These are phyloP conservation scores for Tylopilus subfusipes DNA, from an alignment of 768 basidiomycete species.

Conservation along the genomic window DNA sequence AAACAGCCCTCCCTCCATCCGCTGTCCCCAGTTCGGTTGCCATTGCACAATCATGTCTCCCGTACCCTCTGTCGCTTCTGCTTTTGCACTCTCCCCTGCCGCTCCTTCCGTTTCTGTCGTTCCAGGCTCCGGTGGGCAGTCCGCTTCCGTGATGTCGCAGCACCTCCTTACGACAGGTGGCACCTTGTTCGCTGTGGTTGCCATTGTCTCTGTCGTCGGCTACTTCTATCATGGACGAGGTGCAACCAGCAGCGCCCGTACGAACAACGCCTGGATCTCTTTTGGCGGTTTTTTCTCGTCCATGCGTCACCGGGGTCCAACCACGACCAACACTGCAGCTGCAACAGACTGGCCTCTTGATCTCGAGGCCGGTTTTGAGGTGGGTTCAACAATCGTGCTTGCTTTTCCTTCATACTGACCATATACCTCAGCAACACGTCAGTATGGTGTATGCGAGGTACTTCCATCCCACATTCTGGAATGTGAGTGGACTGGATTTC, in stretches of 20 bases:
- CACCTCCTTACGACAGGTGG: constrained; percentile 13
- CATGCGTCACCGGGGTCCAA: background rate
- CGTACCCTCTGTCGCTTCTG: constrained; percentile 11
- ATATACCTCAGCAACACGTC: constrained; percentile 4
- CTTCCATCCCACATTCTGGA: constrained; percentile 23
- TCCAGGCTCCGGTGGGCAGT: background rate
- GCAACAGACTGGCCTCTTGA: background rate
- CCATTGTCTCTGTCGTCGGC: constrained; percentile 9
- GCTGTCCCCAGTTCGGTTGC: background rate
- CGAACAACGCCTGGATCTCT: constrained; percentile 5
- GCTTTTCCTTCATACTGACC: background rate
- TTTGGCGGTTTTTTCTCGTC: constrained; percentile 7
- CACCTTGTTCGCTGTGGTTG: constrained; percentile 7
- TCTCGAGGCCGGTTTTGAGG: constrained; percentile 13
- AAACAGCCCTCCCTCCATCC: background rate
- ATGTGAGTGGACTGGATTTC: constrained; percentile 2
- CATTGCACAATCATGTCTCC: constrained; percentile 16
- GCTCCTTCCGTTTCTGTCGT: constrained; percentile 2
- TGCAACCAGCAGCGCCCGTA: background rate
- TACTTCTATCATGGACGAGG: constrained; percentile 18
- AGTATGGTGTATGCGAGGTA: constrained; percentile 21
- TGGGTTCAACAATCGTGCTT: background rate
- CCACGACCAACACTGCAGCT: background rate
- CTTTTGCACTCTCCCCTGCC: background rate
- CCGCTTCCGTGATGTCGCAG: background rate